Conservation (phyloP, 176 grass and related monocot genomes). For the Secale cereale region DNA sequence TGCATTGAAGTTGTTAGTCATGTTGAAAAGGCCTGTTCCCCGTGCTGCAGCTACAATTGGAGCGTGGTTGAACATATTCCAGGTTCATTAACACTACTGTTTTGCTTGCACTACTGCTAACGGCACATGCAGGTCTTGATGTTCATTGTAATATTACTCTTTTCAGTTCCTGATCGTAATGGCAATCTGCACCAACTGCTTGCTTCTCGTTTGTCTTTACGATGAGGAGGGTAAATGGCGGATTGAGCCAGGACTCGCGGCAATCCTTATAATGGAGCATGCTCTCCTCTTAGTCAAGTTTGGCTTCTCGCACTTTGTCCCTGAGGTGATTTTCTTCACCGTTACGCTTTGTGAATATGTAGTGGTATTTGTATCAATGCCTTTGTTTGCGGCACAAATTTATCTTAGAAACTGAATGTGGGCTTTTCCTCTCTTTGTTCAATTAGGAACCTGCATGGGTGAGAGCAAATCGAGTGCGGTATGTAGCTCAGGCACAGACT, state of each 20-base stretch:
- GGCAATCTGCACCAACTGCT: slow-evolving; percentile 98
- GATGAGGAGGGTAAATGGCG: slow-evolving; percentile 92
- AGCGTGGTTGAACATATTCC: slow-evolving; percentile 97
- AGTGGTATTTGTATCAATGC: neutral
- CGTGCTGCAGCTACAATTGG: slow-evolving; percentile 93
- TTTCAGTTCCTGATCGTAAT: slow-evolving; percentile 93
- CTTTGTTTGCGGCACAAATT: neutral
- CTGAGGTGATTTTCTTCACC: slow-evolving; percentile 62
- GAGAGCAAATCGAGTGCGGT: slow-evolving; percentile 68
- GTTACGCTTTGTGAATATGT: neutral
- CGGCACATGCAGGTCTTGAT: neutral
- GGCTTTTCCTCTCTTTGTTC: slow-evolving; percentile 20
- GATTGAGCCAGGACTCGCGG: slow-evolving; percentile 88
- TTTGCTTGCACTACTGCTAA: slow-evolving; percentile 7
- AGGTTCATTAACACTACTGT: slow-evolving; percentile 49
- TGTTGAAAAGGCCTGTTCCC: slow-evolving; percentile 81
- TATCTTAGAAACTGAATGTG: slow-evolving; percentile 16
- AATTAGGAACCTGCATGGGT: slow-evolving; percentile 91
- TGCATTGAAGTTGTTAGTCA: slow-evolving; percentile 84
- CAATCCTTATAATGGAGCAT: slow-evolving; percentile 92
- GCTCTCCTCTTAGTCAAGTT: slow-evolving; percentile 93
- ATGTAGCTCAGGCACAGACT: slow-evolving; percentile 72
- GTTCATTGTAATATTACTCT: neutral
- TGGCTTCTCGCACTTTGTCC: slow-evolving; percentile 93
- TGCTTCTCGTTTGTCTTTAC: slow-evolving; percentile 90